A percentile compares a stretch with the other conserved stretches of the same genome.
These are phyloP conservation scores for Globisporangium polare DNA, from an alignment of 352 stramenopile species.

Conservation along the genomic window DNA sequence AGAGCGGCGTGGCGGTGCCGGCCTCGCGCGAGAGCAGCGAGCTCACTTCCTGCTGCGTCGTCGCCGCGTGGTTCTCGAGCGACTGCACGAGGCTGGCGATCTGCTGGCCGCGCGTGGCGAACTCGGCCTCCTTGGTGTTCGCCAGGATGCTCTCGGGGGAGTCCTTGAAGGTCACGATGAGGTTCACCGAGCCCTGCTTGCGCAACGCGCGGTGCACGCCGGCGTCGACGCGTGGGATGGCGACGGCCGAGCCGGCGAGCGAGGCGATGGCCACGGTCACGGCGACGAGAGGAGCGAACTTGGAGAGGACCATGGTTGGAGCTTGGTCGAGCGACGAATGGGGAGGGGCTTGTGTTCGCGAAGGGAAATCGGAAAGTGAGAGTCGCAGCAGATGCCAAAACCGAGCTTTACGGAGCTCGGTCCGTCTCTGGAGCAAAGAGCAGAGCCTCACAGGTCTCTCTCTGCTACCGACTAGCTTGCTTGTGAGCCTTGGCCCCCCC, in stretches of 20 bases:
- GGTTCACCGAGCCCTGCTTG: slow-evolving; percentile 19
- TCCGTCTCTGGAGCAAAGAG: too few relatives aligned
- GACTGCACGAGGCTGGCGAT: slow-evolving; percentile 13
- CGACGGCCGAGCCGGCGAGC: background rate
- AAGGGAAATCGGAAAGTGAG: too few relatives aligned
- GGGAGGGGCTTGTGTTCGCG: too few relatives aligned
- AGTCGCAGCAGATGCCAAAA: too few relatives aligned
- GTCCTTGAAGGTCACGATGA: slow-evolving; percentile 18
- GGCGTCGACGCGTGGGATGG: slow-evolving; percentile 14
- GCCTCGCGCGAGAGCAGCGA: slow-evolving; percentile 7
- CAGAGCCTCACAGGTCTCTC: too few relatives aligned
- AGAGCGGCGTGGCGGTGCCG: background rate
- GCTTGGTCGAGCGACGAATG: too few relatives aligned
- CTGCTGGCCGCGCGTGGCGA: slow-evolving; percentile 8
- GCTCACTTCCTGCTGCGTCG: slow-evolving; percentile 12
- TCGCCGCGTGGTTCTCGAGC: slow-evolving; percentile 6
- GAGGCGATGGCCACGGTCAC: background rate
- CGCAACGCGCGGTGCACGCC: slow-evolving; percentile 21
- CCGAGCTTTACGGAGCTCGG: too few relatives aligned
- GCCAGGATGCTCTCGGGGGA: slow-evolving; percentile 3
- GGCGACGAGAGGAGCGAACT: slow-evolving; percentile 6
- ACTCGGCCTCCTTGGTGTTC: slow-evolving; percentile 11
- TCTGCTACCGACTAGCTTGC: too few relatives aligned
- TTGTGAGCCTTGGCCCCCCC: too few relatives aligned
- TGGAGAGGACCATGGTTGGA: slow-evolving; percentile 9